Evolutionary conservation across 768 basidiomycete species (phyloP), one percentile per base, ranked within the genome.

Genomic region (Podaxis pistillaris): DNA sequence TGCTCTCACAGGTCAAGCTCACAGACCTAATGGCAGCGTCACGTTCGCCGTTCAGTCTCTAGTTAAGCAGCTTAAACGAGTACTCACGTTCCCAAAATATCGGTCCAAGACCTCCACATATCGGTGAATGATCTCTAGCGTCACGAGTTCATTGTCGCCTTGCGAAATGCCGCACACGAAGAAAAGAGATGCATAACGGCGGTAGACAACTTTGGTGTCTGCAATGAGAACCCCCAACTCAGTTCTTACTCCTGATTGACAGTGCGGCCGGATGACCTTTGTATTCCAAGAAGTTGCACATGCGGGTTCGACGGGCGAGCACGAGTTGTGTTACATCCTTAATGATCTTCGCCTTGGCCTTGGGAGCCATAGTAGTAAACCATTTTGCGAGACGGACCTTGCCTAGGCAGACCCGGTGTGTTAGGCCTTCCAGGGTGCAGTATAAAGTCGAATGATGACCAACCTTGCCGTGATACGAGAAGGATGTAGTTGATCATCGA

Each of bases 201-300:
- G 84, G 78, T 98, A 98, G 17, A 98, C 91, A 63, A 98, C 93
- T 79, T 97, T 94, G 56, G 81, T 89, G 88, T 72, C 93, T 85
- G 74, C 30, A 37, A 52, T 3, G 38, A 55, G 51, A 58, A 5
- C 40, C 30, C 19, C 50, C 15, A 36, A 33, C 30, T 56, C 40
- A 46, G 62, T 24, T 44, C 53, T 36, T 49, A 28, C 41, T 56
- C 33, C 26, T 11, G 26, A 47, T 30, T 57, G 63, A 40, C 44
- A 37, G 40, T 40, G 37, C 28, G 26, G 56, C 58, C 46, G 30
- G 68, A 84, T 67, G 64, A 94, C 96, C 96, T 81, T 98, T 98
- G 83, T 98, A 98, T 75, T 99, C 97, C 58, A 99, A 76, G 72
- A 99, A 94, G 77, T 99, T 99, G 75, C 96, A 98, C 96, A 97